phyloP scores from a whole-genome alignment of 345 rosid genomes.

The Populus davidiana region DNA sequence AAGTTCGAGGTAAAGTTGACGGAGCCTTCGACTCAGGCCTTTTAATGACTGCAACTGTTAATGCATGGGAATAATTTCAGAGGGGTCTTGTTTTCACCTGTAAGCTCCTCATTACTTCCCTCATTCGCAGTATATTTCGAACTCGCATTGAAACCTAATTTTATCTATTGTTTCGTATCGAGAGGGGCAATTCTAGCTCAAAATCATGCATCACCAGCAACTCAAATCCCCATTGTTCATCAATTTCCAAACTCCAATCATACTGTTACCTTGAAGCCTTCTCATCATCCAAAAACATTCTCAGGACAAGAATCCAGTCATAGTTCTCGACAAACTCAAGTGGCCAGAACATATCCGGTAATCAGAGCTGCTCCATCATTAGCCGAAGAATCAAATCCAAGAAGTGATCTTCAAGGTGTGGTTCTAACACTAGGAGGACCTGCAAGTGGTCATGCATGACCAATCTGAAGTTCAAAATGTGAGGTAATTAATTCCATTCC shows the following conservation, averaged over 20 bases:
- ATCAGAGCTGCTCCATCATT: slow-evolving; percentile 20
- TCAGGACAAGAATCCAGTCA: slow-evolving; percentile 19
- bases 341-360: slow-evolving; percentile 20
- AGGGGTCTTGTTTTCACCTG: slow-evolving; percentile 71
- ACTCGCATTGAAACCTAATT: not conserved
- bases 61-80: slow-evolving; percentile 62
- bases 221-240: slow-evolving; percentile 23
- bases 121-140: too few species aligned
- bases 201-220: slow-evolving; percentile 20
- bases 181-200: slow-evolving; percentile 29
- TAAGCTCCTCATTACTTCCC: slow-evolving; percentile 22
- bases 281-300: slow-evolving; percentile 16
- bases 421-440: slow-evolving; percentile 72
- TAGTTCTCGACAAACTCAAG: slow-evolving; percentile 24
- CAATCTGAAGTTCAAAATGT: not conserved
- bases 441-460: slow-evolving; percentile 34
- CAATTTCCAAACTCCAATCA: slow-evolving; percentile 22
- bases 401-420: slow-evolving; percentile 64
- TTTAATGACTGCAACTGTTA: slow-evolving; percentile 58
- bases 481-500: too few species aligned
- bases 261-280: slow-evolving; percentile 17
- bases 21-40: slow-evolving; percentile 71
- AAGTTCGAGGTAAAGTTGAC: slow-evolving; percentile 64
- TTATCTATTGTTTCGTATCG: slow-evolving; percentile 11
- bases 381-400: slow-evolving; percentile 38